Evolutionary conservation across 805 yeast genomes (phyloP).

Genomic region (Danielia oregonensis): DNA sequence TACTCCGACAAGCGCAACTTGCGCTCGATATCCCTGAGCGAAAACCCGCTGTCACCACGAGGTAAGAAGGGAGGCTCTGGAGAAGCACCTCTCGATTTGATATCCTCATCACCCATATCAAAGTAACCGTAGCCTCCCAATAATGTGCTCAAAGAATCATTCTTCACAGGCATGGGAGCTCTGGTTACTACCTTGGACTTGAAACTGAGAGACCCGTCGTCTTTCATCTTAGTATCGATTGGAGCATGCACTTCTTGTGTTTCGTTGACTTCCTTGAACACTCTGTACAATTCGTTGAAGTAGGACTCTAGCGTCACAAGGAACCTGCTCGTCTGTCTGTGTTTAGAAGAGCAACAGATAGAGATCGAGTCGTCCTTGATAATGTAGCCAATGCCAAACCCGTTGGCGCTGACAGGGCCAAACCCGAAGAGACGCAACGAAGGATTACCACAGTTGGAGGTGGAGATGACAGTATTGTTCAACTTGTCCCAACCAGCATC

Average conservation of each 20-base stretch:
- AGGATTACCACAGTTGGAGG: conserved; percentile 60
- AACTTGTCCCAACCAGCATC: conserved; percentile 86
- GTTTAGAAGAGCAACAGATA: conserved; percentile 55
- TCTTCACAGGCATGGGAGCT: conserved; percentile 2
- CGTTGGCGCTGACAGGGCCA: conserved; percentile 56
- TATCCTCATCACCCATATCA: conserved; percentile 52
- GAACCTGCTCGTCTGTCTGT: conserved; percentile 57
- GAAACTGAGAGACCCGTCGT: neutral
- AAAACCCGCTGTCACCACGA: conserved; percentile 35
- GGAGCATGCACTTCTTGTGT: conserved; percentile 18
- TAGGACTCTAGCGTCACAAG: conserved; percentile 50
- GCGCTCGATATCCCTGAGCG: conserved; percentile 57
- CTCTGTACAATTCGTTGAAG: conserved; percentile 41
- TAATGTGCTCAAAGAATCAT: conserved; percentile 25
- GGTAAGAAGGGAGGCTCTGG: conserved; percentile 51
- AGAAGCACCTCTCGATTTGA: conserved; percentile 52
- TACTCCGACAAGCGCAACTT: conserved; percentile 63
- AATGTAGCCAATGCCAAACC: conserved; percentile 57
- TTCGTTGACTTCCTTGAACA: conserved; percentile 24
- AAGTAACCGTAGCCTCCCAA: conserved; percentile 61
- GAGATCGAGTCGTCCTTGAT: conserved; percentile 49
- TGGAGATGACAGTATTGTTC: conserved; percentile 65
- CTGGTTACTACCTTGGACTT: neutral
- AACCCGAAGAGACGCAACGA: conserved; percentile 56
- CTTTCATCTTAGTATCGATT: conserved; percentile 23